These are phyloP conservation scores for Nectriaceae sp. DNA, from an alignment of 2,329 filamentous ascomycete species.

Conservation along the genomic window DNA sequence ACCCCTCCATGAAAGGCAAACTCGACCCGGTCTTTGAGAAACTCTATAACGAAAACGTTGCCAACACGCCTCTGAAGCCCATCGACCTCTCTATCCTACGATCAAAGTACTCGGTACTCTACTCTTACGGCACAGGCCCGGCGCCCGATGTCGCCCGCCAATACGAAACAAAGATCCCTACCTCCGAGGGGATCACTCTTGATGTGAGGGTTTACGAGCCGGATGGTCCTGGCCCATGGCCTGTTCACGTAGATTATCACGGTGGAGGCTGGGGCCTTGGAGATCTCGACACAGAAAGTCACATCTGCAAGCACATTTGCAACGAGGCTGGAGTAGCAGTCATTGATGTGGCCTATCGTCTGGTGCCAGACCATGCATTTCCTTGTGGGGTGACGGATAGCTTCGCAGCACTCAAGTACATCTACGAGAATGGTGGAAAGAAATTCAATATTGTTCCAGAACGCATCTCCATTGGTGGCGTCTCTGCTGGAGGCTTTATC, in stretches of 20 bases:
- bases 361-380: constrained; percentile 51
- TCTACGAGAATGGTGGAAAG: constrained; percentile 35
- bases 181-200: constrained; percentile 32
- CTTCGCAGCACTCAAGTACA: constrained; percentile 46
- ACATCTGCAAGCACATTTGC: constrained; percentile 51
- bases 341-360: constrained; percentile 53
- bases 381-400: constrained; percentile 52
- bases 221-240: constrained; percentile 40
- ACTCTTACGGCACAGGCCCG: constrained; percentile 46
- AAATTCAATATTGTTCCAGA: constrained; percentile 40
- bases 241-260: constrained; percentile 51
- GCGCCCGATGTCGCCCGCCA: constrained; percentile 41
- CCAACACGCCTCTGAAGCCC: constrained; percentile 40
- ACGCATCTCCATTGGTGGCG: constrained; percentile 46
- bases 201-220: constrained; percentile 48
- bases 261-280: constrained; percentile 53
- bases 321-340: constrained; percentile 45
- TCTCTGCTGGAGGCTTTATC: constrained; percentile 47
- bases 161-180: constrained; percentile 39
- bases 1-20: constrained; percentile 46
- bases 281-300: constrained; percentile 50
- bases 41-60: constrained; percentile 49
- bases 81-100: constrained; percentile 42
- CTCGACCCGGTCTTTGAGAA: constrained; percentile 49
- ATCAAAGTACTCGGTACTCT: constrained; percentile 44